Conservation (phyloP, 805 yeast genomes). For the Komagataella pastoris region DNA sequence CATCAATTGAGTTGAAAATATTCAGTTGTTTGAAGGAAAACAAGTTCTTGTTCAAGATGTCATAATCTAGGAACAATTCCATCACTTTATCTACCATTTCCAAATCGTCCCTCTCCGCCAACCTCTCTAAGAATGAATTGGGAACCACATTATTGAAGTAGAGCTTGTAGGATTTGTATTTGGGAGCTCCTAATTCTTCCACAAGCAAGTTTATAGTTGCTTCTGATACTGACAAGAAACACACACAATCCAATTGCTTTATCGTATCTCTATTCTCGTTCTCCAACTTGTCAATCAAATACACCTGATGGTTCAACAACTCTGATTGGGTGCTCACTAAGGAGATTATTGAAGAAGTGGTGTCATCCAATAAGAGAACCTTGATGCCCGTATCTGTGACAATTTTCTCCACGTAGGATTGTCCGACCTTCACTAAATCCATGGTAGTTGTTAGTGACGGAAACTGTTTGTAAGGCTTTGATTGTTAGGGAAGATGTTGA, state of each 20-base stretch:
- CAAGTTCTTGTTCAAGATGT: conserved; percentile 57
- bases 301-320: conserved; percentile 71
- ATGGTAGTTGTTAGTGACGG: conserved; percentile 11
- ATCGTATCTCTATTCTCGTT: conserved; percentile 50
- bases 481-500: not conserved
- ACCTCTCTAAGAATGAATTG: conserved; percentile 67
- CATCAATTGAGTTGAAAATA: conserved; percentile 23
- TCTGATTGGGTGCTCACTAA: conserved; percentile 82
- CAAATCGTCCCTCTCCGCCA: conserved; percentile 84
- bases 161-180: conserved; percentile 64
- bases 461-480: not conserved
- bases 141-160: conserved; percentile 66
- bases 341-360: conserved; percentile 78
- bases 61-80: conserved; percentile 79
- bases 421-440: conserved; percentile 34
- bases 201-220: conserved; percentile 47
- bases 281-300: conserved; percentile 61
- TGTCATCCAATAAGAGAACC: conserved; percentile 66
- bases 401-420: conserved; percentile 27
- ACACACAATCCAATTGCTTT: conserved; percentile 72
- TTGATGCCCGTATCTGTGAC: conserved; percentile 27
- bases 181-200: conserved; percentile 65
- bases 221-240: conserved; percentile 62
- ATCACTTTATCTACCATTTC: conserved; percentile 67
- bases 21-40: conserved; percentile 17